phyloP scores from a whole-genome alignment of 345 rosid genomes.

The Linum usitatissimum region DNA sequence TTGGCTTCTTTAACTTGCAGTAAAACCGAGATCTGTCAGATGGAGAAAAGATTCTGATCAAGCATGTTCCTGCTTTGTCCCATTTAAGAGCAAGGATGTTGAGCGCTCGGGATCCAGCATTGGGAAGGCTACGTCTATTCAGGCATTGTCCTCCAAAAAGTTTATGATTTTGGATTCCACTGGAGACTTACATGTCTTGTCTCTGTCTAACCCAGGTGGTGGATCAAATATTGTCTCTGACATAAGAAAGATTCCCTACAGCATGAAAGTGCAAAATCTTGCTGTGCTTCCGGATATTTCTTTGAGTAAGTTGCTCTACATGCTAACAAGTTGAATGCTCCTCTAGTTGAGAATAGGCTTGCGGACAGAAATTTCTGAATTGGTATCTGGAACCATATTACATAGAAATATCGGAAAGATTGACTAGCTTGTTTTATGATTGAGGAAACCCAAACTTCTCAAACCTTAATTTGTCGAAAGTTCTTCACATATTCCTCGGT shows the following conservation, averaged over 20 bases:
- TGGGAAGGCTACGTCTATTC: conserved; percentile 45
- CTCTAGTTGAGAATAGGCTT: background rate
- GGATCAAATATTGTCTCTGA: conserved; percentile 33
- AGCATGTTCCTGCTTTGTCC: conserved; percentile 35
- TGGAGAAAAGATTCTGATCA: conserved; percentile 36
- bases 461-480: background rate
- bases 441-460: background rate
- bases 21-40: conserved; percentile 37
- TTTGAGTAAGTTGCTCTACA: conserved; percentile 36
- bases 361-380: background rate
- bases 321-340: background rate
- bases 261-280: conserved; percentile 58
- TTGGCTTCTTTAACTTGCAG: conserved; percentile 36
- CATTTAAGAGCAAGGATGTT: conserved; percentile 28
- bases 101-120: conserved; percentile 23
- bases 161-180: conserved; percentile 51
- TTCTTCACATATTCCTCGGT: background rate
- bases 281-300: conserved; percentile 54
- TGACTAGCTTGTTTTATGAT: background rate
- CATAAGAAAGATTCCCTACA: conserved; percentile 42
- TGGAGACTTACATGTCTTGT: conserved; percentile 50
- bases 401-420: background rate
- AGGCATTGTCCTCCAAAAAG: conserved; percentile 41
- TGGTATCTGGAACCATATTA: background rate
- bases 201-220: conserved; percentile 23